A percentile compares a stretch with the other conserved stretches of the same genome.
Evolutionary conservation across 2,329 filamentous ascomycete genomes (phyloP).

Genomic region (Monilinia aucupariae): DNA sequence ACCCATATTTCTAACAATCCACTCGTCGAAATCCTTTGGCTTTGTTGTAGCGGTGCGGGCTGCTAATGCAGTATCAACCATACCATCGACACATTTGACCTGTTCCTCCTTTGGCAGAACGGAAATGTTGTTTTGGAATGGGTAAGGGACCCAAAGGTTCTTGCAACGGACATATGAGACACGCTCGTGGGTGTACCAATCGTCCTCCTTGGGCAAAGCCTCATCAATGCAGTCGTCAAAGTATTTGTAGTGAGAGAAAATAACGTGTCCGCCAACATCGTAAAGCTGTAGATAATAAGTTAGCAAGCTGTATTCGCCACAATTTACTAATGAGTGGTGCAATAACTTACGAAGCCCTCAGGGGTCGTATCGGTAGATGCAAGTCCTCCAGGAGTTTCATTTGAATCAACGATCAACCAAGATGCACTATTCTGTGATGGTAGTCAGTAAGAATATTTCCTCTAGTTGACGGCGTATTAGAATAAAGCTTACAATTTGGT

Average conservation of each 20-base stretch:
- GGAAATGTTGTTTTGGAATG: conserved; percentile 99
- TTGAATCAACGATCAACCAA: conserved; percentile 93
- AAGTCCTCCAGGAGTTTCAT: conserved; percentile 88
- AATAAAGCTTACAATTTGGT: conserved; percentile 70
- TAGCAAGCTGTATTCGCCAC: conserved; percentile 19
- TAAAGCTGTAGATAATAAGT: conserved; percentile 61
- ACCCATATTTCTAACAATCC: conserved; percentile 91
- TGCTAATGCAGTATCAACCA: conserved; percentile 91
- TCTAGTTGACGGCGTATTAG: conserved; percentile 20
- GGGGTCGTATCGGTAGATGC: conserved; percentile 91
- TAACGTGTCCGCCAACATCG: conserved; percentile 64
- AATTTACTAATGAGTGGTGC: conserved; percentile 19
- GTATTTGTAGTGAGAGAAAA: conserved; percentile 82
- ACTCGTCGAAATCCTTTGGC: conserved; percentile 96
- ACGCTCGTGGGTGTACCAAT: conserved; percentile 97
- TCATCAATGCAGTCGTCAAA: conserved; percentile 99
- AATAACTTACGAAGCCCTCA: conserved; percentile 84
- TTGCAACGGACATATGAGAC: conserved; percentile 99
- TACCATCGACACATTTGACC: conserved; percentile 85
- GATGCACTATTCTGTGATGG: conserved; percentile 71
- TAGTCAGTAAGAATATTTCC: conserved; percentile 4
- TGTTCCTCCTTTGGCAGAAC: conserved; percentile 97
- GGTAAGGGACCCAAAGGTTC: conserved; percentile 94
- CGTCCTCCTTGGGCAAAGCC: conserved; percentile 84
- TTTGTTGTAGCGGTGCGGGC: conserved; percentile 82